Conservation (phyloP, 2,329 filamentous ascomycete genomes). For the Epichloe baconii region DNA sequence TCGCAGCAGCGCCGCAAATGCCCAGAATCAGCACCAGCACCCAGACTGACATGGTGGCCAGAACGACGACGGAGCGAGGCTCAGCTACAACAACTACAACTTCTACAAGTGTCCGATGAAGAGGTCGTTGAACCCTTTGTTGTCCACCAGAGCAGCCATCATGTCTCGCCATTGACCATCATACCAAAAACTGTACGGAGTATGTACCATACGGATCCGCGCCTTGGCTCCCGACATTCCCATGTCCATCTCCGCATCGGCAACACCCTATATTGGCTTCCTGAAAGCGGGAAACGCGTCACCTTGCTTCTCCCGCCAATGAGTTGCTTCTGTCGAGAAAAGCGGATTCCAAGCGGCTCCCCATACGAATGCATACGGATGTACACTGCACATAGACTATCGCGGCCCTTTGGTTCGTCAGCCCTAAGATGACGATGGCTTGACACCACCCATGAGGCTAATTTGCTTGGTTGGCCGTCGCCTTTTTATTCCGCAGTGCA, state of each 20-base stretch:
- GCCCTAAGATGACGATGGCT: conserved; percentile 4
- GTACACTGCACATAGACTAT: background rate
- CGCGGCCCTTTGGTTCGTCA: conserved; percentile 4
- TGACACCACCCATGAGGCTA: background rate
- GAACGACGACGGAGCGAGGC: no score
- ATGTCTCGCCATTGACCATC: background rate
- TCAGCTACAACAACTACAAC: no score
- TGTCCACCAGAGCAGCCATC: background rate
- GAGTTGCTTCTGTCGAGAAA: background rate
- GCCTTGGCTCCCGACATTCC: background rate
- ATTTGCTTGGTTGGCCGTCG: background rate
- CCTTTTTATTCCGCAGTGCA: background rate
- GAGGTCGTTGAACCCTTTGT: no score
- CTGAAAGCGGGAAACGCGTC: background rate
- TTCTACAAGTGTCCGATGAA: no score
- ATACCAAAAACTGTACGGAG: no score
- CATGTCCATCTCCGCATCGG: background rate
- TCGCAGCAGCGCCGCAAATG: no score
- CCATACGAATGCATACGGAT: background rate
- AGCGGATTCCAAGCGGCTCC: conserved; percentile 1
- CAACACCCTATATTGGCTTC: background rate
- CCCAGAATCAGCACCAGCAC: no score
- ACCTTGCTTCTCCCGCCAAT: background rate
- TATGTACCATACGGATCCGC: background rate
- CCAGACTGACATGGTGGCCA: no score